These are phyloP conservation scores for Tieghemostelium lacteum DNA, from an alignment of 78 protist species.

Conservation along the genomic window DNA sequence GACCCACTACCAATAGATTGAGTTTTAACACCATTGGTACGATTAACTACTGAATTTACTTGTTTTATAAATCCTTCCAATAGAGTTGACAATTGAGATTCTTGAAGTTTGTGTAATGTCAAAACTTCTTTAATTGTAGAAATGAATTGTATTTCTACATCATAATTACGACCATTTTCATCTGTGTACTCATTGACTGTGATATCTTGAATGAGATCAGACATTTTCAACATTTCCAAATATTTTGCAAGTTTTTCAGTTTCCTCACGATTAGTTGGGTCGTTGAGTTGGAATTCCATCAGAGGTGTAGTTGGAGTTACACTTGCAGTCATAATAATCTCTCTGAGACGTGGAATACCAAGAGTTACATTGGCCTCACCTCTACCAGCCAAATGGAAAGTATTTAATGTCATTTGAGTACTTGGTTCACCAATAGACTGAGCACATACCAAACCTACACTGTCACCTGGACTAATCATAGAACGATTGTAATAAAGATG, in stretches of 20 bases:
- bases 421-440: slow-evolving; percentile 99
- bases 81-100: slow-evolving; percentile 1
- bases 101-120: not conserved
- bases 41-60: slow-evolving; percentile 1
- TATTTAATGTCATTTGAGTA: slow-evolving; percentile 99
- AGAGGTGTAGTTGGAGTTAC: slow-evolving; percentile 74
- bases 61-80: slow-evolving; percentile 4
- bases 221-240: slow-evolving; percentile 62
- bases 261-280: slow-evolving; percentile 48
- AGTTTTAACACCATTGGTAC: not conserved
- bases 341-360: slow-evolving; percentile 98
- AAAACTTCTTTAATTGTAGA: slow-evolving; percentile 4
- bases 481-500: slow-evolving; percentile 83
- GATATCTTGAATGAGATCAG: slow-evolving; percentile 46
- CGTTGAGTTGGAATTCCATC: slow-evolving; percentile 61
- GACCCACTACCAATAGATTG: slow-evolving; percentile 42
- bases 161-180: slow-evolving; percentile 54
- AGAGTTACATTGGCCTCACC: slow-evolving; percentile 95
- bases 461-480: slow-evolving; percentile 92
- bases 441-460: slow-evolving; percentile 97
- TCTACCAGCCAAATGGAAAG: slow-evolving; percentile 97
- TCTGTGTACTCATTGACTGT: slow-evolving; percentile 44
- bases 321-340: slow-evolving; percentile 93
- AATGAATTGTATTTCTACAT: slow-evolving; percentile 20
- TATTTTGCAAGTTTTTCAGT: slow-evolving; percentile 72